Conservation (phyloP, 2,329 filamentous ascomycete genomes). For the Ophiostoma ips region DNA sequence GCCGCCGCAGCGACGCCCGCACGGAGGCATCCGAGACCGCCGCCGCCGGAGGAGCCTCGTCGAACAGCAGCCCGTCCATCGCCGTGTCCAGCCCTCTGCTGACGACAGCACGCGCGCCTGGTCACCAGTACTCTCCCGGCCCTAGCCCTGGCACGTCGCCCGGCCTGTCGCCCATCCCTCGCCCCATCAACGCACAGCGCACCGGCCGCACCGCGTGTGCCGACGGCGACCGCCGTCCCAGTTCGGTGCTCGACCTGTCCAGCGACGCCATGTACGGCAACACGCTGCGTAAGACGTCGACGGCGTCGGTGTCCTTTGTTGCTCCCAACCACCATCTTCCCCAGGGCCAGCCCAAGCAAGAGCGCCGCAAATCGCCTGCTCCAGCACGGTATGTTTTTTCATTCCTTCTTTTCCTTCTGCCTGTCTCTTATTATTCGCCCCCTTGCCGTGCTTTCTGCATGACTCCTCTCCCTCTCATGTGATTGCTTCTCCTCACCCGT, state of each 20-base stretch:
- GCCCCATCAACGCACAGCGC: background rate
- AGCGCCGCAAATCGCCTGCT: conserved; percentile 32
- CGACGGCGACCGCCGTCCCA: background rate
- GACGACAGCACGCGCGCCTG: background rate
- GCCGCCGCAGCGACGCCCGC: background rate
- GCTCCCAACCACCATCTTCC: conserved; percentile 31
- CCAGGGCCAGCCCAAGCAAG: conserved; percentile 32
- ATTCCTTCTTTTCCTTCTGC: background rate
- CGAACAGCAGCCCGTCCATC: conserved; percentile 5
- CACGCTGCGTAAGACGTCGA: conserved; percentile 30
- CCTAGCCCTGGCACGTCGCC: background rate
- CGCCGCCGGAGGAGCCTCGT: background rate
- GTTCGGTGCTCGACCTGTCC: conserved; percentile 19
- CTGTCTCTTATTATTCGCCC: background rate
- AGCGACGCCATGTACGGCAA: conserved; percentile 21
- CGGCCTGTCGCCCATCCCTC: background rate
- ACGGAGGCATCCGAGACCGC: conserved; percentile 4
- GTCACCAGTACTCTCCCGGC: background rate
- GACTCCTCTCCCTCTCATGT: no score
- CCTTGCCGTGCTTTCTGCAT: no score
- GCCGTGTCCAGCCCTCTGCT: background rate
- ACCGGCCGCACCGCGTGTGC: background rate
- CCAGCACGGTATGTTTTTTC: conserved; percentile 28
- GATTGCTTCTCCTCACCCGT: background rate
- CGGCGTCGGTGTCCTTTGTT: conserved; percentile 34